A percentile compares a stretch with the other conserved stretches of the same genome.
phyloP scores from a whole-genome alignment of 495 filamentous ascomycete species.

The Penicillium manginii region DNA sequence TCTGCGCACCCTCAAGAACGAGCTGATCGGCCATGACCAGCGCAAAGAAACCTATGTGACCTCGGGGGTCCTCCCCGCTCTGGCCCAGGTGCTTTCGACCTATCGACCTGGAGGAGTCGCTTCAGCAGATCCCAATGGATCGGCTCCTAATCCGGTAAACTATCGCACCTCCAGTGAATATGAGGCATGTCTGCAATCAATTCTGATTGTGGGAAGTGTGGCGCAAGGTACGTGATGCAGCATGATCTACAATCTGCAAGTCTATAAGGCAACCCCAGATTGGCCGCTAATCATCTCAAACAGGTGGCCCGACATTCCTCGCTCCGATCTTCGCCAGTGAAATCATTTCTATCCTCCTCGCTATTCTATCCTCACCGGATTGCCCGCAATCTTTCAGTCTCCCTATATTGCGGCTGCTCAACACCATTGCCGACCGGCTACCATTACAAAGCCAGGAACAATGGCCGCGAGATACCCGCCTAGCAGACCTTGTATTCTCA shows the following conservation, averaged over 20 bases:
- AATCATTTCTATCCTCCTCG: constrained; percentile 67
- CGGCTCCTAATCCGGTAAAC: constrained; percentile 20
- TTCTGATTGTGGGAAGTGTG: constrained; percentile 80
- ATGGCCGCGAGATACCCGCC: constrained; percentile 46
- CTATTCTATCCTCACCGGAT: constrained; percentile 65
- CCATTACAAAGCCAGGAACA: constrained; percentile 51
- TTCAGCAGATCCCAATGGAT: constrained; percentile 39
- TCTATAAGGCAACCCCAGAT: neutral
- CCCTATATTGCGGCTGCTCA: constrained; percentile 74
- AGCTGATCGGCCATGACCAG: constrained; percentile 85
- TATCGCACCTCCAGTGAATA: constrained; percentile 54
- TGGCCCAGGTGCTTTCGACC: constrained; percentile 63
- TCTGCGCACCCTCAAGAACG: constrained; percentile 80
- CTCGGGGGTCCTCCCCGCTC: constrained; percentile 67
- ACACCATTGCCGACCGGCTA: constrained; percentile 70
- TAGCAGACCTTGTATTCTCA: constrained; percentile 69
- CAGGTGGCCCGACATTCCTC: constrained; percentile 83
- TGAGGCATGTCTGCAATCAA: constrained; percentile 73
- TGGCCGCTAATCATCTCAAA: constrained; percentile 17
- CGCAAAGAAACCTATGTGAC: constrained; percentile 78
- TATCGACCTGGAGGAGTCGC: constrained; percentile 36
- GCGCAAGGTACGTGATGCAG: constrained; percentile 67
- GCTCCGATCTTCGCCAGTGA: constrained; percentile 68
- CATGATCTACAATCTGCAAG: neutral
- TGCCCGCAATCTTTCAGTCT: constrained; percentile 67